Evolutionary conservation across 2,329 filamentous ascomycete species (phyloP), one percentile per base, ranked within the genome.

Genomic region (Aquanectria penicillioides): DNA sequence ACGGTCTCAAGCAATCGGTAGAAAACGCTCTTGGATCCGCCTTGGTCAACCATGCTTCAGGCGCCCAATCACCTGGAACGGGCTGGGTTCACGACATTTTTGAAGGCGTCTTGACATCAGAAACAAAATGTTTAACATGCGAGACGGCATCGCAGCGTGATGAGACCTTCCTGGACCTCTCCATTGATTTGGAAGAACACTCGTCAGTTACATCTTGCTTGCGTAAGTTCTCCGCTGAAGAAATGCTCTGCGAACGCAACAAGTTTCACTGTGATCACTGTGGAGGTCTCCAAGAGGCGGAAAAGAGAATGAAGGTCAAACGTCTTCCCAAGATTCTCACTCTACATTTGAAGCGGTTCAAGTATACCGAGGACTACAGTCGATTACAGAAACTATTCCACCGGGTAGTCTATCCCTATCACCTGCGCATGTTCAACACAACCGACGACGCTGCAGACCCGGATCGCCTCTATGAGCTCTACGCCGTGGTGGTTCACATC

Each of bases 261-360:
- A 99, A 99, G 74, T 99, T 99, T 67, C 94, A 99, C 73, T 99
- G 95, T 78, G 95, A 99, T 74, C 94, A 94, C 69, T 99, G 95
- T 68, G 95, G 95, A 50, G 95, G 95, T 3, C 80, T 99, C 53
- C 95, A 99, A 76, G 95, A 99, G 78, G 95, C 95, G 0, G 95
- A 99, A 76, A 99, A 98, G 81, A 87, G 95, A 64, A 99, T 99
- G 95, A 99, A 98, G 81, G 94, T 99, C 68, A 98, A 99, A 80
- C 87, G 92, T 50, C 79, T 98, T 71, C 95, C 95, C 4, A 93
- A 92, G 71, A 93, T 99, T 59, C 78, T 99, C 63, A 94, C 95
- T 5, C 80, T 99, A 57, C 95, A 99, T 73, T 79, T 99, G 62
- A 99, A 99, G 78, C 88, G 95, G 55, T 99, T 99, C 82, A 98